Evolutionary conservation across 169 alveolate species (phyloP), one percentile per base, ranked within the genome.

Genomic region (Plasmodium fragile): DNA sequence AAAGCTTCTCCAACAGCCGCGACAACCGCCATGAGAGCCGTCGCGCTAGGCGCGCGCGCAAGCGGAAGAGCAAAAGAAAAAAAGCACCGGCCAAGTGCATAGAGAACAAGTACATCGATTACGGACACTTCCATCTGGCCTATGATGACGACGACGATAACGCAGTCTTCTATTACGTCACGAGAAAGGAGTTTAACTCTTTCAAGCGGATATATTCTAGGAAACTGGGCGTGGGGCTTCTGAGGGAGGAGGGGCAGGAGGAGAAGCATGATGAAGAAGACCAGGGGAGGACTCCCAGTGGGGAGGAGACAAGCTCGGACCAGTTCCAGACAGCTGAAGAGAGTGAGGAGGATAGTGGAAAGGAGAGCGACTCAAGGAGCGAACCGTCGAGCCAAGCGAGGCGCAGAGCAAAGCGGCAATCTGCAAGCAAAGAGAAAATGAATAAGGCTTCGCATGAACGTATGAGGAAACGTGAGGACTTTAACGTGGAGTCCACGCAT

Each of bases 71-170:
- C 49, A 84, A 84, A 41, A 84, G 78, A 72, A 28, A 72, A 30
- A 8, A 25, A 28, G 41, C 45, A 4, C 39, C 28, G 36, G 6
- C 77, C 22, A 84, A 65, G 39, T n/a, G 28, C 79, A 85, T 85
- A 73, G 18, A 45, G 4, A 85, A 85, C 30, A 77, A 53, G 11
- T 85, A 85, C 69, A 85, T 85, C 32, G 85, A 85, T 28, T 85
- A 73, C 25, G 25, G 75, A 16, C 79, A 85, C 65, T 85, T 85
- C 43, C 81, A 85, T 30, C 34, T 85, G 43, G 93, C 85, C 30
- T 85, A 73, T 53, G 81, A 52, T 7, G 93, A 84, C 4, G 79
- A 65, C 41, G 75, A 72, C 3, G 70, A 75, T 43, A 85, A 75
- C 65, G 84, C 30, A 32, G 84, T 85, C 8, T 85, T 22, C 5